Base-by-base conservation (phyloP, 2,329 filamentous ascomycete species). In the Colletotrichum musicola region DNA sequence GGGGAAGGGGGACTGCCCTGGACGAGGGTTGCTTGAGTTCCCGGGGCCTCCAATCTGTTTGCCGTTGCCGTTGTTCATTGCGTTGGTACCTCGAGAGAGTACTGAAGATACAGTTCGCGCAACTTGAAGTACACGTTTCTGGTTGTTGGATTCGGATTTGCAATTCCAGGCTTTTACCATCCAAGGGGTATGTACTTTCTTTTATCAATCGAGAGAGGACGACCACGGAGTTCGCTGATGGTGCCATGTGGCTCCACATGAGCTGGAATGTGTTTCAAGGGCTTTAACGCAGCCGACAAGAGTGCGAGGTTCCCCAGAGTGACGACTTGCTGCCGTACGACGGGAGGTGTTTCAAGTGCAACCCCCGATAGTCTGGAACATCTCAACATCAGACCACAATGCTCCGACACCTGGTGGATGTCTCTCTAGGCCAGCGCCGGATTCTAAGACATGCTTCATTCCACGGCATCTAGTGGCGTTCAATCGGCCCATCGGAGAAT, bases 11-110 rank as follows among this genome's bases (percentile, higher is more conserved):
- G 63, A 67, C 4, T 69, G 67, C n/a, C 67, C 67, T 14, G 67
- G 63, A n/a, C 63, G 67, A 6, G 67, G 67, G 16, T 62, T 69
- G 47, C 63, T 68, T 3, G 57, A 69, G 63, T 69, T 69, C 22
- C 67, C 58, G 16, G 18, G 13, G 27, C 63, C 67, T 7, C 20
- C 55, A 18, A 9, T 25, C 47, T 13, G 51, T 16, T 62, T 67
- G 1, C 46, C 47, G 44, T 63, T 62, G 40, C 40, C 40, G 42
- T 56, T 67, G 30, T 53, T 69, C 38, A 35, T 63, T 27, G 27
- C 16, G 40, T 46, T 10, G 14, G 4, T 27, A 13, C 6, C 35
- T 12, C 10, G 10, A 22, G 0, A n/a, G 18, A 40, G 13, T 61
- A 18, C n/a, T 6, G 12, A 35, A 35, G n/a, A 30, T 16, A 14